These are phyloP conservation scores for Cryptococcus sp. DNA, from an alignment of 1,284 basidiomycete species.

Conservation along the genomic window DNA sequence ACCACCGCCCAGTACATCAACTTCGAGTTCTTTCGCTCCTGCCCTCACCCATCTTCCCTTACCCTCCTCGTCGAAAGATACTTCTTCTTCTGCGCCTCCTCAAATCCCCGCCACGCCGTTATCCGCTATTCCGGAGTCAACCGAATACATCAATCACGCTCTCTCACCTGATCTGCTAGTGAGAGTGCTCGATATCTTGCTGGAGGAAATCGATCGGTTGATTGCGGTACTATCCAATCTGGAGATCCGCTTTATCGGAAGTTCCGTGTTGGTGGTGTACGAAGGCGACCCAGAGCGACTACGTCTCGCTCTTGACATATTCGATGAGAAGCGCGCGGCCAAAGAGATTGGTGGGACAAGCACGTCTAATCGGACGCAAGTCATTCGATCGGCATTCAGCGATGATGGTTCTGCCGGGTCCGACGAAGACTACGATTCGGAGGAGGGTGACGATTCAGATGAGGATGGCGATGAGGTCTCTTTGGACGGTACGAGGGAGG, in stretches of 20 bases:
- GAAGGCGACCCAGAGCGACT: conserved; percentile 67
- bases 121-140: conserved; percentile 10
- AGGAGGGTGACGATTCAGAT: conserved; percentile 55
- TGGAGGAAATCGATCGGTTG: conserved; percentile 62
- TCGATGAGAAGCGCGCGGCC: conserved; percentile 39
- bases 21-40: conserved; percentile 3
- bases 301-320: conserved; percentile 53
- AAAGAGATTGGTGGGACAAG: background rate
- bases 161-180: conserved; percentile 64
- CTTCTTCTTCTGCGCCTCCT: conserved; percentile 27
- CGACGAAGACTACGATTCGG: conserved; percentile 47
- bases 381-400: conserved; percentile 14
- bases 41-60: conserved; percentile 9
- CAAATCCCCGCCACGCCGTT: conserved; percentile 18
- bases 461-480: conserved; percentile 30
- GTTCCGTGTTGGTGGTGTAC: conserved; percentile 79
- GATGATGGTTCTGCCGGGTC: conserved; percentile 25
- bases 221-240: conserved; percentile 59
- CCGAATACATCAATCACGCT: conserved; percentile 43
- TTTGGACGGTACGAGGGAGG: conserved; percentile 28
- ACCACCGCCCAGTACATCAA: conserved; percentile 11
- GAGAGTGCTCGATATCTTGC: conserved; percentile 59
- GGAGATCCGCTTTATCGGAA: conserved; percentile 79
- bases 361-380: no score
- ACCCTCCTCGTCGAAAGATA: conserved; percentile 5